These are phyloP conservation scores for Lachnellula willkommii DNA, from an alignment of 2,329 filamentous ascomycete species.

Conservation along the genomic window DNA sequence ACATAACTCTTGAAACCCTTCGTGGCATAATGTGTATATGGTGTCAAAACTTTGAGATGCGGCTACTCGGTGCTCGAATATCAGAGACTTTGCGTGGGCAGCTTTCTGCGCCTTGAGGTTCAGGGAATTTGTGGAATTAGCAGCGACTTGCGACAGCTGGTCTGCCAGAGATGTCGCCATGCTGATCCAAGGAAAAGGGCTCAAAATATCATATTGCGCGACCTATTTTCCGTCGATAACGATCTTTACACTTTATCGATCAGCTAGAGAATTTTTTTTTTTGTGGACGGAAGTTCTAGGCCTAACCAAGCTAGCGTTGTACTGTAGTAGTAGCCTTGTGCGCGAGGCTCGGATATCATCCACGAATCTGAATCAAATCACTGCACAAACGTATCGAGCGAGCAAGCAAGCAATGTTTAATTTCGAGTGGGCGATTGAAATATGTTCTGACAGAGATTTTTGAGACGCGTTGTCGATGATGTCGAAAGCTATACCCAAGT, in stretches of 20 bases:
- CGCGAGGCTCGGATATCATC: background rate
- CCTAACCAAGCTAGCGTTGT: background rate
- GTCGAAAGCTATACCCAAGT: slow-evolving; percentile 54
- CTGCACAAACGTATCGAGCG: too few species aligned
- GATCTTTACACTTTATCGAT: slow-evolving; percentile 6
- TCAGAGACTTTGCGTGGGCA: slow-evolving; percentile 87
- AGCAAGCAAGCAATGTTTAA: too few species aligned
- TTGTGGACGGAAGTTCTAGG: background rate
- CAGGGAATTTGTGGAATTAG: slow-evolving; percentile 82
- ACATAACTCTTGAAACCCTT: slow-evolving; percentile 89
- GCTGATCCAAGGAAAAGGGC: slow-evolving; percentile 1
- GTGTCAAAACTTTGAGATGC: slow-evolving; percentile 85
- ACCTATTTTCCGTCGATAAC: background rate
- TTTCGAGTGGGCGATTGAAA: too few species aligned
- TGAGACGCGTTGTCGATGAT: too few species aligned
- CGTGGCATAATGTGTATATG: slow-evolving; percentile 77
- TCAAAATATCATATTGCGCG: slow-evolving; percentile 6
- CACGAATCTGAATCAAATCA: too few species aligned
- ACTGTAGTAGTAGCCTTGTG: background rate
- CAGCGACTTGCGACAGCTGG: slow-evolving; percentile 89
- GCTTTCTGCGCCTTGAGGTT: slow-evolving; percentile 90
- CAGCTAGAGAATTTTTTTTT: background rate
- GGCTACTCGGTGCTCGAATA: slow-evolving; percentile 83
- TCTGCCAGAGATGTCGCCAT: slow-evolving; percentile 87
- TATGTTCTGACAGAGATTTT: too few species aligned